phyloP scores from a whole-genome alignment of 2,329 filamentous ascomycete species.

The Fusarium sambucinum region DNA sequence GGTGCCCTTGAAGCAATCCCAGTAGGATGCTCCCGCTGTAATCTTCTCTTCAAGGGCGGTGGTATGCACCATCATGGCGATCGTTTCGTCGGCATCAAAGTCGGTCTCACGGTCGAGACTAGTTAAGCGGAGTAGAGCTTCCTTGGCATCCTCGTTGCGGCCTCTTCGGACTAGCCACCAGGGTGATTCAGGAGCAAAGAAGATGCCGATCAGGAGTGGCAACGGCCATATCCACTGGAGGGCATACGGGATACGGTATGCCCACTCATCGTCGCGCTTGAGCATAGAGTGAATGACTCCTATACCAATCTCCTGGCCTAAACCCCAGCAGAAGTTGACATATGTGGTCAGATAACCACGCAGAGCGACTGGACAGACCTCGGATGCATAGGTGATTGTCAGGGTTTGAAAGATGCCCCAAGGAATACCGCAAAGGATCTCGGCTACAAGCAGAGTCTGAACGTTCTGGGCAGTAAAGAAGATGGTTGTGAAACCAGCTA shows the following conservation, averaged over 20 bases:
- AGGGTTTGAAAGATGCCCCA: conserved; percentile 71
- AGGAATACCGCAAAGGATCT: conserved; percentile 73
- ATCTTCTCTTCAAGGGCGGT: conserved; percentile 83
- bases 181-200: conserved; percentile 76
- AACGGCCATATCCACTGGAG: conserved; percentile 84
- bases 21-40: conserved; percentile 78
- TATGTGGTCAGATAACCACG: conserved; percentile 80
- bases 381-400: conserved; percentile 75
- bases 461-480: conserved; percentile 74
- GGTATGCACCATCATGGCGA: conserved; percentile 94
- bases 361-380: conserved; percentile 79
- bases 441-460: conserved; percentile 68
- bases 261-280: conserved; percentile 73
- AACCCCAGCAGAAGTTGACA: conserved; percentile 81
- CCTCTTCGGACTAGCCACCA: conserved; percentile 82
- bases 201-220: conserved; percentile 74
- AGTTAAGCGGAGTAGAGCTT: conserved; percentile 73
- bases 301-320: conserved; percentile 80
- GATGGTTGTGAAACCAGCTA: conserved; percentile 70
- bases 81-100: conserved; percentile 85
- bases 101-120: conserved; percentile 72
- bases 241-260: conserved; percentile 77
- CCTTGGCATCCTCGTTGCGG: conserved; percentile 73
- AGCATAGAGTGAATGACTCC: conserved; percentile 79
- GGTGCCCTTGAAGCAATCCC: conserved; percentile 85